phyloP scores from a whole-genome alignment of 2,329 filamentous ascomycete genomes.

The Pestalotiopsis sp. region DNA sequence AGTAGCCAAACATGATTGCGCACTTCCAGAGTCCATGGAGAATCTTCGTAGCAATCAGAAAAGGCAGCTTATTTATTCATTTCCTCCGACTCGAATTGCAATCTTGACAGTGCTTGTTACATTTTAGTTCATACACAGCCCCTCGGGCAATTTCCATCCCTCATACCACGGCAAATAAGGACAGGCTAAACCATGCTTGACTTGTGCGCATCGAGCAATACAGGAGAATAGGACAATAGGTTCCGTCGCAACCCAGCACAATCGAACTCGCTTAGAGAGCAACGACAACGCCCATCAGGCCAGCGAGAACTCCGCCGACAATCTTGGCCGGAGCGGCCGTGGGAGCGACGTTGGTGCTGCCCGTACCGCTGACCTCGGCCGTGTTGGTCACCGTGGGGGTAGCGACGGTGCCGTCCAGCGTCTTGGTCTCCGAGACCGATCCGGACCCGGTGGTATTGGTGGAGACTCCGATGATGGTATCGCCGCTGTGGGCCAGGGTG shows the following conservation, averaged over 20 bases:
- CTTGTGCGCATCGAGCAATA: not conserved
- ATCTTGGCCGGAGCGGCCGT: slow-evolving; percentile 1
- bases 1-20: not conserved
- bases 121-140: not conserved
- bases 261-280: not conserved
- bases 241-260: not conserved
- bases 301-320: slow-evolving; percentile 5
- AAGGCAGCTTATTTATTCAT: not conserved
- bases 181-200: not conserved
- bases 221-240: not conserved
- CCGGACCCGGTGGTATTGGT: not conserved
- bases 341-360: not conserved
- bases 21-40: not conserved
- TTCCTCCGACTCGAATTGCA: not conserved
- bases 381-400: not conserved
- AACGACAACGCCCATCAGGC: slow-evolving; percentile 6
- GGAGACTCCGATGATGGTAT: not conserved
- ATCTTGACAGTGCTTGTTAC: not conserved
- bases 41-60: not conserved
- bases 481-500: not conserved
- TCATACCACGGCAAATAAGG: not conserved
- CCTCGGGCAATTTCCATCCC: not conserved
- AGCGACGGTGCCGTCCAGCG: not conserved
- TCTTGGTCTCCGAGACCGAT: not conserved
- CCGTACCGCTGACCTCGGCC: not conserved